Conservation (phyloP, 1,284 basidiomycete species). For the Pseudozyma tsukubaensis region DNA sequence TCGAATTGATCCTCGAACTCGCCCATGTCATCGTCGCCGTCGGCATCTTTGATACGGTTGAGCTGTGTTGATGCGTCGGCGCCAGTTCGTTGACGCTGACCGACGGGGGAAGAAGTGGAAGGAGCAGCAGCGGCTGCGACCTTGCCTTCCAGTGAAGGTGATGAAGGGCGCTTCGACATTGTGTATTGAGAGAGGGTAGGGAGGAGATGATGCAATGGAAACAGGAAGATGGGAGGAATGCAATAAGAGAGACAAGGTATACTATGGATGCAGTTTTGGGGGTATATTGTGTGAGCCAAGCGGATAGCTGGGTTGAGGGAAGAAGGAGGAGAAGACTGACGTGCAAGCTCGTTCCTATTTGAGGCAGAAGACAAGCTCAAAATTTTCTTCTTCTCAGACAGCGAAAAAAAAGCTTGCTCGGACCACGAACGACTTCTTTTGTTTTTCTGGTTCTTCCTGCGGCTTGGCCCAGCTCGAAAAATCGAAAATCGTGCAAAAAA, state of each 20-base stretch:
- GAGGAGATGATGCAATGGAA: constrained; percentile 8
- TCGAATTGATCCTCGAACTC: constrained; percentile 72
- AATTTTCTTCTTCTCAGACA: constrained; percentile 40
- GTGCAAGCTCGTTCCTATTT: constrained; percentile 14
- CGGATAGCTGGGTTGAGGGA: constrained; percentile 26
- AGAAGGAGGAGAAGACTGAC: constrained; percentile 6
- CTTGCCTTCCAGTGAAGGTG: constrained; percentile 36
- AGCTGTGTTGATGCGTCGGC: constrained; percentile 24
- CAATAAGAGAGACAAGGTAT: constrained; percentile 12
- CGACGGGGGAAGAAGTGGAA: constrained; percentile 19
- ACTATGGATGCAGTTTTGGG: constrained; percentile 5
- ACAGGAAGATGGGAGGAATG: constrained; percentile 10
- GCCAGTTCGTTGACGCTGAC: constrained; percentile 23
- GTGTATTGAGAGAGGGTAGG: background rate
- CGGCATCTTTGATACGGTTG: constrained; percentile 37
- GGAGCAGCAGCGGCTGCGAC: constrained; percentile 17
- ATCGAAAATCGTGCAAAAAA: background rate
- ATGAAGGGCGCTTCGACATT: constrained; percentile 51
- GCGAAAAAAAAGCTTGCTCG: constrained; percentile 4
- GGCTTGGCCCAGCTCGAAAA: constrained; percentile 4
- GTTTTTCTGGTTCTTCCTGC: constrained; percentile 14
- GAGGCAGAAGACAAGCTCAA: constrained; percentile 17
- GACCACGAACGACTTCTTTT: constrained; percentile 5
- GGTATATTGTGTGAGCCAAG: constrained; percentile 46
- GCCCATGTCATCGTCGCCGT: constrained; percentile 72